Evolutionary conservation across 1,284 basidiomycete genomes (phyloP), one percentile per base, ranked within the genome.

Genomic region (Malassezia obtusa): DNA sequence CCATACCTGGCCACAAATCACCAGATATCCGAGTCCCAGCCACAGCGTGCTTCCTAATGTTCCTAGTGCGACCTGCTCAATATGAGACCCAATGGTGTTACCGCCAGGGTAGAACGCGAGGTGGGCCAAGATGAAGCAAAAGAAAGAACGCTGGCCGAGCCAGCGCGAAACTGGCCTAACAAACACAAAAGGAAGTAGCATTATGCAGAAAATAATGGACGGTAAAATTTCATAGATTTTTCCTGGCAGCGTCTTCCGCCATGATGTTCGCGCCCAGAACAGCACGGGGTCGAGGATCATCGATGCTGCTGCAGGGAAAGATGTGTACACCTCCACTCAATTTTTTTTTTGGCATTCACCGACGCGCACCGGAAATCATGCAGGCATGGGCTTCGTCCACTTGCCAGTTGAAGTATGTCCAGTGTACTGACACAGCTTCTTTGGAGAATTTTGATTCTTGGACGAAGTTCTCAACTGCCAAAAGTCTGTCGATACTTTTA

Each of bases 61-160:
- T 7, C 57, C 53, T 22, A 71, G 53, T 31, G 65, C 26, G 9
- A 61, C 61, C 1, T 47, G 39, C 41, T 70, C 64, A 14, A 70
- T 19, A 32, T 62, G 66, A 11, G 59, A 52, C 14, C 65, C 67
- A 24, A 66, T 48, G 3, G 64, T 59, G 22, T 49, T 54, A 2
- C 57, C 58, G 0, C 56, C 55, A 0, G 68, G 67, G 21, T 59
- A 71, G 57, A 70, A 67, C 52, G 31, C 46, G 11, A 32, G n/a
- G 7, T 56, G 53, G 11, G 26, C 21, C 1, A 56, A 7, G 3
- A 50, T 30, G 12, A 46, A 41, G 26, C 49, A 33, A 6, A 56
- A 30, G 25, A 50, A 50, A 0, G 24, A 25, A 12, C 26, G 35
- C 6, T 12, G 12, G 1, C 44, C 44, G 4, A 56, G 10, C 53